Conservation (phyloP, 1,284 basidiomycete species). For the Rhodotorula mucilaginosa region DNA sequence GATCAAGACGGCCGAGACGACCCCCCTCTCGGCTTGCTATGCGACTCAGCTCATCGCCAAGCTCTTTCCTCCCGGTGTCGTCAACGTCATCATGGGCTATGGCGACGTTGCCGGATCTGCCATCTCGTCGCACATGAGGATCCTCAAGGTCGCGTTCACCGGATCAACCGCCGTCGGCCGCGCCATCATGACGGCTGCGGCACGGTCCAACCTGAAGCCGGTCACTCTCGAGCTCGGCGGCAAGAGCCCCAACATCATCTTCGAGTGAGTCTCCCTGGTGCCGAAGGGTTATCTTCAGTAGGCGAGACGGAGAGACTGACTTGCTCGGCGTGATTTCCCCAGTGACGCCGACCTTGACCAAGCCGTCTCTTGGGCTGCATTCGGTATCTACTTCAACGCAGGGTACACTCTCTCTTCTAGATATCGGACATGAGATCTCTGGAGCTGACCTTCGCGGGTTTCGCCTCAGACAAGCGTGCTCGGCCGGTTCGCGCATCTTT, state of each 20-base stretch:
- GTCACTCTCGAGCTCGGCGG: slow-evolving; percentile 91
- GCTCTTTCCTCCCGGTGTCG: slow-evolving; percentile 84
- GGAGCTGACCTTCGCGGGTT: background rate
- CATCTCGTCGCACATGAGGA: slow-evolving; percentile 60
- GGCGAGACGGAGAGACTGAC: no score
- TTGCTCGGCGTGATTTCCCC: no score
- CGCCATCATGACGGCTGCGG: slow-evolving; percentile 77
- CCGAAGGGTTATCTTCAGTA: no score
- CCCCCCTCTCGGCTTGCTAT: slow-evolving; percentile 68
- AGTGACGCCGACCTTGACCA: slow-evolving; percentile 61
- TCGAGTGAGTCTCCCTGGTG: slow-evolving; percentile 16
- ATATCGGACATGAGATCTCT: background rate
- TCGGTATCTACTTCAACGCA: slow-evolving; percentile 21
- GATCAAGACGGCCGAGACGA: slow-evolving; percentile 75
- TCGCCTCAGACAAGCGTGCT: slow-evolving; percentile 63
- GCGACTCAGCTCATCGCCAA: slow-evolving; percentile 54
- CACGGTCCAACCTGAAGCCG: slow-evolving; percentile 83
- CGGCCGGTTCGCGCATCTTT: slow-evolving; percentile 81
- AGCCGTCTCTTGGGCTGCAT: slow-evolving; percentile 74
- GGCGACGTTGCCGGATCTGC: slow-evolving; percentile 81
- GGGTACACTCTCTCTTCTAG: slow-evolving; percentile 50
- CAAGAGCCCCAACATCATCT: slow-evolving; percentile 58
- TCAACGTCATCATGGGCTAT: slow-evolving; percentile 65
- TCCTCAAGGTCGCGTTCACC: slow-evolving; percentile 57
- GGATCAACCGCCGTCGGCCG: slow-evolving; percentile 73